Base-by-base conservation (phyloP, 1,139 yeast genomes). In the Spathaspora jeffriesii region DNA sequence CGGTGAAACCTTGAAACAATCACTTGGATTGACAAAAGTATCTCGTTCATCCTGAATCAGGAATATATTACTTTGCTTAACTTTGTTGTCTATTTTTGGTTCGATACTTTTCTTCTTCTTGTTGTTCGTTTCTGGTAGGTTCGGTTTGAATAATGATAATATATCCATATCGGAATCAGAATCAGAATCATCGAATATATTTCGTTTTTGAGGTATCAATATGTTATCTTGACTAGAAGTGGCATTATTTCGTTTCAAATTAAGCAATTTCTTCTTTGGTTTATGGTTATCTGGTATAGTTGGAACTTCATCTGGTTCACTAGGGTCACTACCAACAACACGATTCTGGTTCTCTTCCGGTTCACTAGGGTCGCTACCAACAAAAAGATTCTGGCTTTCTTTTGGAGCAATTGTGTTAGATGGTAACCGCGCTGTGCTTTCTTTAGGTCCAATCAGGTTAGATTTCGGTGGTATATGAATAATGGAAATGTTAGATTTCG, bases 171-270 rank as follows among this genome's bases (percentile, higher is more conserved):
- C 43, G 5, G 43, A 27, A 13, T 42, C 43, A n/a, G 46, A 43
- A 38, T 38, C 40, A 14, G 36, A 34, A 11, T 28, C 40, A 30
- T 44, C 47, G 36, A 44, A 45, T 6, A 45, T 45, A 17, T 23
- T 36, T 21, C 42, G 40, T 32, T 41, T 44, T 11, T 15, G n/a
- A 7, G 36, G 23, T n/a, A 25, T 18, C 6, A 22, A 21, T 10
- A 22, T 34, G 9, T 18, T 34, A 14, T 25, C 22, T 32, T 32
- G 44, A 15, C 4, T 23, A 14, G 41, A 15, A 10, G 31, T 23
- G 40, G 8, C 17, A 8, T 15, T 15, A 22, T 4, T 42, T 32
- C 39, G 39, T 22, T 42, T 36, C 39, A 32, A 32, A 21, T 41
- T 10, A 31, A 42, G 7, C 14, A 21, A 22, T 22, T 34, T 32